Evolutionary conservation across 2,329 filamentous ascomycete species (phyloP), one percentile per base, ranked within the genome.

Genomic region (Aspergillus jensenii): DNA sequence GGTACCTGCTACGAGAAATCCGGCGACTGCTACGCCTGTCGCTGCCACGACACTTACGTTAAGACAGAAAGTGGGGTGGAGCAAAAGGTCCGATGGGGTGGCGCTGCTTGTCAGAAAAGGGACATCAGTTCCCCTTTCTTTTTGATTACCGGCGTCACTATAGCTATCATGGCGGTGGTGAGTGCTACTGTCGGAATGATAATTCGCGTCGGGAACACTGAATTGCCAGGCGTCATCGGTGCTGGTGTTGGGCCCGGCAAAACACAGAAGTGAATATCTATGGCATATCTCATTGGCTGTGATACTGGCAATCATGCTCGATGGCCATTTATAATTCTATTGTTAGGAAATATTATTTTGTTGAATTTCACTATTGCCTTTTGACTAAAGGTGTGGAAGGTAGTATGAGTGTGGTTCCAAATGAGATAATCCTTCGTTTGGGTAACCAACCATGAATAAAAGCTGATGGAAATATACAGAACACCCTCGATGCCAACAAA

Each of bases 171-270:
- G 1, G 83, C 85, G 47, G 76, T 90, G 39, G 77, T 96, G 27
- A 82, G 81, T 39, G 87, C 89, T 71, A 87, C 86, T 11, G 87
- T 98, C 66, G 86, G 88, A 6, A 79, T 96, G 81, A 75, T 99
- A 54, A 95, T 89, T 75, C 87, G 81, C 62, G 90, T 98, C 68
- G 95, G 93, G 35, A 85, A 90, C 73, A 87, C 96, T 79, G 89
- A 92, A 76, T 81, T 98, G 63, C 95, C 95, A 0, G 92, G 92
- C 67, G 93, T 99, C 8, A 93, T 99, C 74, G 91, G 92, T n/a
- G 95, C 95, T 48, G 95, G 95, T 62, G 93, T 99, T 39, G 90
- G 89, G 63, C 85, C 87, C 58, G 82, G 87, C 35, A 91, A 72
- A 51, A 65, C 69, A 57, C 78, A 80, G 66, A 81, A 74, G 62